phyloP scores from a whole-genome alignment of 495 filamentous ascomycete genomes.

The Cladorrhinum samala region DNA sequence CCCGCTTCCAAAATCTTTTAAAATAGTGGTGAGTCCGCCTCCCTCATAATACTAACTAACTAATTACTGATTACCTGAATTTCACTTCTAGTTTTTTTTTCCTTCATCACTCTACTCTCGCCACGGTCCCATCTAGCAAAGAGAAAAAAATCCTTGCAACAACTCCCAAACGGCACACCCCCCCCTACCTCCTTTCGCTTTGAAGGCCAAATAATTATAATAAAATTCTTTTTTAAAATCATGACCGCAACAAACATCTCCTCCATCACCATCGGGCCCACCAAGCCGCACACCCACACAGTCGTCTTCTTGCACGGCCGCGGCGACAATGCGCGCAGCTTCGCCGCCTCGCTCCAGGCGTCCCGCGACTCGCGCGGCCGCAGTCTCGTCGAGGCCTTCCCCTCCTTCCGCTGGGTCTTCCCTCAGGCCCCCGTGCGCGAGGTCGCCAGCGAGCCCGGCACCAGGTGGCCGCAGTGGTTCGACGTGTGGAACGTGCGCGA shows the following conservation, averaged over 20 bases:
- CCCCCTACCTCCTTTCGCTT: too few relatives aligned
- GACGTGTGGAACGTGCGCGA: constrained; percentile 30
- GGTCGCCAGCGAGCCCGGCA: constrained; percentile 30
- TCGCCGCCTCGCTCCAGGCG: constrained; percentile 41
- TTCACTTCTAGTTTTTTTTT: too few relatives aligned
- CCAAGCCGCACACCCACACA: constrained; percentile 47
- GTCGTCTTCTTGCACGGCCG: constrained; percentile 58
- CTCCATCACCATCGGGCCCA: constrained; percentile 19
- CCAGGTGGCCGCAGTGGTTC: constrained; percentile 27
- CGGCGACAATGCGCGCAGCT: constrained; percentile 46
- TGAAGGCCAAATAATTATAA: neutral
- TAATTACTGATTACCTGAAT: too few relatives aligned
- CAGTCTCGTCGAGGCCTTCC: constrained; percentile 29
- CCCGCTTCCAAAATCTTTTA: too few relatives aligned
- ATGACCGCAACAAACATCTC: neutral
- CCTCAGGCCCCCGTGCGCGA: constrained; percentile 43
- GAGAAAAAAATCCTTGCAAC: too few relatives aligned
- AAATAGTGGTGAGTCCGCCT: too few relatives aligned
- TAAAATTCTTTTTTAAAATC: neutral
- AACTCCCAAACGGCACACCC: too few relatives aligned
- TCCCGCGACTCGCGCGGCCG: constrained; percentile 25
- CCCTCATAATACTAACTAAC: too few relatives aligned
- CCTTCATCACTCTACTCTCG: too few relatives aligned
- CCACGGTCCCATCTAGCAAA: too few relatives aligned
- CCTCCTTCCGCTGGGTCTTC: constrained; percentile 40